Percentiles rank a stretch among this genome's conserved stretches.
These are phyloP conservation scores for Fusarium circinatum DNA, from an alignment of 2,329 filamentous ascomycete genomes.

Conservation along the genomic window DNA sequence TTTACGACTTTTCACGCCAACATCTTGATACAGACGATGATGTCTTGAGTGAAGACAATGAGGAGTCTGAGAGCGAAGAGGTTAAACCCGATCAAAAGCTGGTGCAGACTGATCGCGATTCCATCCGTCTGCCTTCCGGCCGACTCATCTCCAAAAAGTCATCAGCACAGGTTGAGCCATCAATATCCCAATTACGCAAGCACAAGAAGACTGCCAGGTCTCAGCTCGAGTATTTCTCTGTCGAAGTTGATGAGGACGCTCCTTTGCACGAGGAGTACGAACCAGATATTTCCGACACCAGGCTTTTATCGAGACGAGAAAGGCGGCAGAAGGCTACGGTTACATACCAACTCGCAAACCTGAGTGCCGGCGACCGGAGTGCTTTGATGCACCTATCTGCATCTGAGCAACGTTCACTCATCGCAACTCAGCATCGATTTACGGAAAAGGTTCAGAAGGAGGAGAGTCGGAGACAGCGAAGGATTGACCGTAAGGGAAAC, in stretches of 20 bases:
- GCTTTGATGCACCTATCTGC: constrained; percentile 4
- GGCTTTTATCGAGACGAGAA: background rate
- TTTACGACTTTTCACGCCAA: background rate
- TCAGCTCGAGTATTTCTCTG: background rate
- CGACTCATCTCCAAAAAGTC: constrained; percentile 11
- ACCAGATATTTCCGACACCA: background rate
- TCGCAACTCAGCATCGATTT: background rate
- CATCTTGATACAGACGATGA: accelerated
- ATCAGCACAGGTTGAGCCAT: background rate
- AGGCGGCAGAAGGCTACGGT: background rate
- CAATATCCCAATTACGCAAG: accelerated
- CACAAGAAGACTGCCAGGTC: accelerated
- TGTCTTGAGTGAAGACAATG: accelerated
- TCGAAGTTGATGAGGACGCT: accelerated
- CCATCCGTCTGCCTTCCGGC: background rate
- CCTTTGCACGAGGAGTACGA: accelerated
- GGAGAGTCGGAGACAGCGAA: constrained; percentile 5
- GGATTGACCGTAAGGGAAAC: constrained; percentile 5
- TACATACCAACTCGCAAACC: background rate
- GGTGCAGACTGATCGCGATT: background rate
- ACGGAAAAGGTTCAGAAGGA: constrained; percentile 14
- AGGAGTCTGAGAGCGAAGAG: accelerated
- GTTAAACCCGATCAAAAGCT: accelerated
- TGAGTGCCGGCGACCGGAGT: background rate
- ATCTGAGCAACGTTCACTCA: constrained; percentile 6